phyloP scores from a whole-genome alignment of 1,284 basidiomycete species.

The Malassezia japonica region DNA sequence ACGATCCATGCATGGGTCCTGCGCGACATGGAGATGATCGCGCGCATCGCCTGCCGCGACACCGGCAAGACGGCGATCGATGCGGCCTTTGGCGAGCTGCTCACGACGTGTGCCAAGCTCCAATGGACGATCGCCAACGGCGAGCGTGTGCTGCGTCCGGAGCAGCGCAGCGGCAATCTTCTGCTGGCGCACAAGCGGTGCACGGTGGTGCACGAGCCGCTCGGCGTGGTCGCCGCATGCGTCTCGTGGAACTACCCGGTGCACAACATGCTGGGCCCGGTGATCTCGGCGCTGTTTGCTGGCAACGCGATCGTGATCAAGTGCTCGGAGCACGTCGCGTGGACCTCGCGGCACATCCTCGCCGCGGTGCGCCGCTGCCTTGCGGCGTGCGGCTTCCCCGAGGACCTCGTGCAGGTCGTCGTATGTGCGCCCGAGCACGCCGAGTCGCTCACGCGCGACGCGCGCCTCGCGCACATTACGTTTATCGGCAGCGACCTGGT shows the following conservation, averaged over 20 bases:
- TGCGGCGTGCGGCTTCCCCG: constrained; percentile 63
- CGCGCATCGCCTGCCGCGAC: constrained; percentile 81
- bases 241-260: constrained; percentile 71
- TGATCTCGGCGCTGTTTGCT: constrained; percentile 75
- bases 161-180: constrained; percentile 55
- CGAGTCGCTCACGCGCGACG: constrained; percentile 67
- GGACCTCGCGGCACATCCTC: constrained; percentile 51
- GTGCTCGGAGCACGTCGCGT: constrained; percentile 53
- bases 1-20: constrained; percentile 83
- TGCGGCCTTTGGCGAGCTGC: constrained; percentile 52
- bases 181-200: constrained; percentile 71
- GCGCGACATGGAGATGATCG: constrained; percentile 72
- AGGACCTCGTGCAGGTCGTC: constrained; percentile 56
- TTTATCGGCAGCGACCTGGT: constrained; percentile 90
- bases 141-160: constrained; percentile 24
- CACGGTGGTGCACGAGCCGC: constrained; percentile 74
- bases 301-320: constrained; percentile 87
- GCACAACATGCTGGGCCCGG: constrained; percentile 86
- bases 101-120: constrained; percentile 40
- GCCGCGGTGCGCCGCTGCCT: constrained; percentile 52
- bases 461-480: constrained; percentile 61
- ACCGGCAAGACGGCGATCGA: constrained; percentile 75
- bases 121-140: constrained; percentile 35
- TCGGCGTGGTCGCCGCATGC: constrained; percentile 83
- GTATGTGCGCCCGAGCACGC: constrained; percentile 82